phyloP scores from a whole-genome alignment of 345 rosid species.

The Eutrema heterophyllum region DNA sequence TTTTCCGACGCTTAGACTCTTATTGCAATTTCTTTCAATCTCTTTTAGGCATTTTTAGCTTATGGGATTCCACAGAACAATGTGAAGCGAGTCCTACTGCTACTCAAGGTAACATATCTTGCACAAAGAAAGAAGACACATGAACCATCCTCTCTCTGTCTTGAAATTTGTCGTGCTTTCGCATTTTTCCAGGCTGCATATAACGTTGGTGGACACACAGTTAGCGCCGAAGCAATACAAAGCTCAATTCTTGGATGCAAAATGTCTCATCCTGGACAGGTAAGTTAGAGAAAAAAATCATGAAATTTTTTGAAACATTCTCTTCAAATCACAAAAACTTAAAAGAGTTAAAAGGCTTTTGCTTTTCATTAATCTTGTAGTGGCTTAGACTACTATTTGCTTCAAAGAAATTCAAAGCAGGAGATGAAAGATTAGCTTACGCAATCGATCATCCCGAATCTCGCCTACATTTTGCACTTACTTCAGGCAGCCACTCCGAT shows the following conservation, averaged over 20 bases:
- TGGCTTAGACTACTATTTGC: slow-evolving; percentile 75
- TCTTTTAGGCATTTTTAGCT: slow-evolving; percentile 72
- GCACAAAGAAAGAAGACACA: neutral
- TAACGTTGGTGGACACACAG: slow-evolving; percentile 84
- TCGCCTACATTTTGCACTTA: slow-evolving; percentile 74
- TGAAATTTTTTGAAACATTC: neutral
- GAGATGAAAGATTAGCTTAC: slow-evolving; percentile 66
- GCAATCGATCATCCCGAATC: slow-evolving; percentile 63
- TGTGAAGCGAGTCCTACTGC: slow-evolving; percentile 71
- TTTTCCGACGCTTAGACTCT: neutral
- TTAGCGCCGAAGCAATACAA: slow-evolving; percentile 80
- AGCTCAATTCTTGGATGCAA: slow-evolving; percentile 73
- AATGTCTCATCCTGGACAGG: slow-evolving; percentile 98
- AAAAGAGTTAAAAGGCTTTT: neutral
- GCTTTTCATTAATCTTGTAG: slow-evolving; percentile 36
- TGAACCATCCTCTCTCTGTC: neutral
- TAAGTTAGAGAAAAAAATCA: slow-evolving; percentile 12
- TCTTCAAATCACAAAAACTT: neutral
- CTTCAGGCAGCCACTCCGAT: slow-evolving; percentile 93
- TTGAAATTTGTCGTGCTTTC: neutral
- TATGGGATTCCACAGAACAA: slow-evolving; percentile 91
- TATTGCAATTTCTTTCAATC: neutral
- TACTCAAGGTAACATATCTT: slow-evolving; percentile 56
- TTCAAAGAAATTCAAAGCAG: slow-evolving; percentile 70
- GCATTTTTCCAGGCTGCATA: slow-evolving; percentile 74